phyloP scores from a whole-genome alignment of 31 red algal species.

The Odonthalia washingtoniensis region DNA sequence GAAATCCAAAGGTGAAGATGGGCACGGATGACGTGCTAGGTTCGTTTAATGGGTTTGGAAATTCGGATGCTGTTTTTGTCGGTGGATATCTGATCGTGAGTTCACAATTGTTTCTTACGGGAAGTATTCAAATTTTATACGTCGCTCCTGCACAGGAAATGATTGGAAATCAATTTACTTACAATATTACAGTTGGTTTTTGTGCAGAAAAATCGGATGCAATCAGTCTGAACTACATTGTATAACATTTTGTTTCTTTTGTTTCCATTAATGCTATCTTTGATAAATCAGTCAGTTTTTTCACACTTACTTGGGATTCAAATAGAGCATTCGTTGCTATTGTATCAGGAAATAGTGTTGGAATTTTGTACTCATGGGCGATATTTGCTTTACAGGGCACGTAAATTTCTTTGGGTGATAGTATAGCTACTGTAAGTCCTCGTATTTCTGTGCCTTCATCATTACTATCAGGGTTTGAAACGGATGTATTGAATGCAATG shows the following conservation, averaged over 20 bases:
- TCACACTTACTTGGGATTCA: constrained; percentile 33
- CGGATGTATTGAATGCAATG: neutral
- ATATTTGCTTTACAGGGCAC: constrained; percentile 33
- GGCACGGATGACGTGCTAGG: too few species aligned
- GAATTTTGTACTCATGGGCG: constrained; percentile 46
- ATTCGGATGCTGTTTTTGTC: neutral
- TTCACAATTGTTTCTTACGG: neutral
- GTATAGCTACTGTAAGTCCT: constrained; percentile 15
- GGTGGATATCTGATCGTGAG: neutral
- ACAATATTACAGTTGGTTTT: constrained; percentile 43
- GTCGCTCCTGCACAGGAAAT: neutral
- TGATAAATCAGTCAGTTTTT: constrained; percentile 17
- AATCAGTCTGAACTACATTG: constrained; percentile 34
- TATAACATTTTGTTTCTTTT: constrained; percentile 44
- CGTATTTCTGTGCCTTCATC: constrained; percentile 23
- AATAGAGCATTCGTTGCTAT: constrained; percentile 51
- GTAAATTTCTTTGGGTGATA: constrained; percentile 24
- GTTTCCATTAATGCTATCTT: constrained; percentile 46
- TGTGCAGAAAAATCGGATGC: constrained; percentile 62
- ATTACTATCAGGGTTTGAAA: constrained; percentile 17
- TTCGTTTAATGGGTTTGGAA: neutral
- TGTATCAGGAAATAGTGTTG: constrained; percentile 54
- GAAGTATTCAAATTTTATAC: neutral
- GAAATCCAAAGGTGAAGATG: too few species aligned
- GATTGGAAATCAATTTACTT: constrained; percentile 43